A percentile compares a stretch with the other conserved stretches of the same genome.
These are phyloP conservation scores for Metrosideros polymorpha DNA, from an alignment of 441 rosid genomes.

Conservation along the genomic window DNA sequence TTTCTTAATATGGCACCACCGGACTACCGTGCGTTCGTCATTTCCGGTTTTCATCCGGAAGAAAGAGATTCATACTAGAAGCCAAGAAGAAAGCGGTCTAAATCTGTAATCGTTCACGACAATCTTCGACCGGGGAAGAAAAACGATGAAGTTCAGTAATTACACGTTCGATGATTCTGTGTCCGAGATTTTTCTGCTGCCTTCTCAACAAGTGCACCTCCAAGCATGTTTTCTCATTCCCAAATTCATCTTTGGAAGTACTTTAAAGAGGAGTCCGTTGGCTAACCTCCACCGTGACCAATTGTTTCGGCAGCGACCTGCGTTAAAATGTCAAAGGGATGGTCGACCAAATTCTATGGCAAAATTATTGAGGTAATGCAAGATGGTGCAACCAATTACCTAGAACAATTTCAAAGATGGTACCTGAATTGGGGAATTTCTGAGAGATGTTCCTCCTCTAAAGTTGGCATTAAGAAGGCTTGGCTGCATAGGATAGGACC, in stretches of 20 bases:
- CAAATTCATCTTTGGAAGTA: slow-evolving; percentile 72
- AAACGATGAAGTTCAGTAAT: neutral
- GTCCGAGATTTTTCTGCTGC: slow-evolving; percentile 21
- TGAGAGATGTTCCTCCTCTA: slow-evolving; percentile 67
- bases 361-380: neutral
- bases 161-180: slow-evolving; percentile 49
- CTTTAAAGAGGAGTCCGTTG: slow-evolving; percentile 88
- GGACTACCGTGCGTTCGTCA: rapidly evolving
- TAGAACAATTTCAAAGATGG: neutral
- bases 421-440: slow-evolving; percentile 83
- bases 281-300: slow-evolving; percentile 91
- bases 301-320: slow-evolving; percentile 50
- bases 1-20: rapidly evolving
- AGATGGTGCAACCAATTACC: neutral
- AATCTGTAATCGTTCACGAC: neutral
- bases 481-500: neutral
- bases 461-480: slow-evolving; percentile 29
- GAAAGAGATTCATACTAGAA: too few species aligned
- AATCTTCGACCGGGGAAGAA: neutral
- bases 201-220: slow-evolving; percentile 79
- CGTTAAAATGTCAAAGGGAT: neutral
- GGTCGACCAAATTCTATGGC: neutral
- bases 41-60: neutral
- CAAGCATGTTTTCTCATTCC: slow-evolving; percentile 65
- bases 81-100: neutral